Conservation (phyloP, 768 basidiomycete species). For the Lepiota venenata region DNA sequence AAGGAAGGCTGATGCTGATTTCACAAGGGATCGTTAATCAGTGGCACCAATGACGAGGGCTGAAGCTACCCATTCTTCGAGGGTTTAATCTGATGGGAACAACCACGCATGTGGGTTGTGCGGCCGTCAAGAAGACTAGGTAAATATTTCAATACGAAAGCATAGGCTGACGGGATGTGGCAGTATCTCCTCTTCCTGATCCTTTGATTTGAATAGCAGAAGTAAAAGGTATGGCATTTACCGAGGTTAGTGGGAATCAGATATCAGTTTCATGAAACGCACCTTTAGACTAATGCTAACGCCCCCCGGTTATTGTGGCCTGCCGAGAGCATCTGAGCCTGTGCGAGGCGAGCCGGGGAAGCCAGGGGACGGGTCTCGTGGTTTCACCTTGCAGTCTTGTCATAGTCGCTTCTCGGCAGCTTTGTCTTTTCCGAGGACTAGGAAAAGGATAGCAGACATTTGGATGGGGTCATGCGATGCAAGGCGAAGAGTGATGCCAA, state of each 20-base stretch:
- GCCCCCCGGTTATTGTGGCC: no score
- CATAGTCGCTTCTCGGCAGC: no score
- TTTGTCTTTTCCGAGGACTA: no score
- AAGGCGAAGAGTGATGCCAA: no score
- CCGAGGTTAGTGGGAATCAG: neutral
- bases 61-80: no score
- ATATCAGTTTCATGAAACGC: neutral
- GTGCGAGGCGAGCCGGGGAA: no score
- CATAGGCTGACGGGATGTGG: neutral
- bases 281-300: no score
- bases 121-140: constrained; percentile 1
- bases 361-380: no score
- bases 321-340: no score
- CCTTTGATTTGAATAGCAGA: neutral
- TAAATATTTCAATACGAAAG: neutral
- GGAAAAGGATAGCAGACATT: no score
- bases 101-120: neutral
- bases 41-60: neutral
- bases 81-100: neutral
- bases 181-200: neutral
- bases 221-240: neutral
- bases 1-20: neutral
- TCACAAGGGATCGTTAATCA: neutral
- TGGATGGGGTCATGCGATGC: no score
- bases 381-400: no score